Base-by-base conservation (phyloP, 176 grass and related monocot species). In the Triticum turgidum region DNA sequence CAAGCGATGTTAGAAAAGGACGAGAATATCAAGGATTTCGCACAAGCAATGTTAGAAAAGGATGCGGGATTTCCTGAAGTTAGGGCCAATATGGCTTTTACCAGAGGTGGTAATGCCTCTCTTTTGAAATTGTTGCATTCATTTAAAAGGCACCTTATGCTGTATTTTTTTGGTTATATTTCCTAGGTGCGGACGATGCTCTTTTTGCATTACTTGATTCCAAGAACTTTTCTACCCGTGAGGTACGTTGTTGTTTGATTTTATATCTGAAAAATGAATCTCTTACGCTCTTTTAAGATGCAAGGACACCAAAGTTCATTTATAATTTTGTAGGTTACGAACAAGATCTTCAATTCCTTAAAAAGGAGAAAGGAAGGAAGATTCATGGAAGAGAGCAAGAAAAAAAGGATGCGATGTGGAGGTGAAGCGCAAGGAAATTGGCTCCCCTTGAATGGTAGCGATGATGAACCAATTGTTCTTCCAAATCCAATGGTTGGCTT, bases 401-500 rank as follows among this genome's bases (percentile, higher is more conserved):
- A 39, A 90, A 90, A 75, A 61, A 91, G 85, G 80, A 94, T 84
- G 68, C 37, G 64, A 18, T 81, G 73, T 69, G 52, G 39, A 77
- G 39, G 72, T 78, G 73, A 65, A 69, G 37, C 47, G 35, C 69
- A 80, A 15, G 61, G 51, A 80, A 89, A 18, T 80, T 74, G 18
- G 86, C 34, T n/a, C 37, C 49, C 24, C 9, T 56, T 84, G 10
- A 73, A 88, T 33, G 89, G 81, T 58, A 79, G 27, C 56, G 25
- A 41, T 33, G 73, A 80, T 14, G 72, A 68, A 4, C 8, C 83
- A 4, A 85, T 82, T 33, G 30, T 20, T 61, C 32, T 97, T 11
- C 94, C 88, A 6, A 85, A 87, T 1, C 92, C 92, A 5, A 94
- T 97, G 92, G 56, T 91, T 73, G 92, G 92, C 47, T 94, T 91